A percentile compares a stretch with the other conserved stretches of the same genome.
These are phyloP conservation scores for Neurospora sp. DNA, from an alignment of 495 filamentous ascomycete species.

Conservation along the genomic window DNA sequence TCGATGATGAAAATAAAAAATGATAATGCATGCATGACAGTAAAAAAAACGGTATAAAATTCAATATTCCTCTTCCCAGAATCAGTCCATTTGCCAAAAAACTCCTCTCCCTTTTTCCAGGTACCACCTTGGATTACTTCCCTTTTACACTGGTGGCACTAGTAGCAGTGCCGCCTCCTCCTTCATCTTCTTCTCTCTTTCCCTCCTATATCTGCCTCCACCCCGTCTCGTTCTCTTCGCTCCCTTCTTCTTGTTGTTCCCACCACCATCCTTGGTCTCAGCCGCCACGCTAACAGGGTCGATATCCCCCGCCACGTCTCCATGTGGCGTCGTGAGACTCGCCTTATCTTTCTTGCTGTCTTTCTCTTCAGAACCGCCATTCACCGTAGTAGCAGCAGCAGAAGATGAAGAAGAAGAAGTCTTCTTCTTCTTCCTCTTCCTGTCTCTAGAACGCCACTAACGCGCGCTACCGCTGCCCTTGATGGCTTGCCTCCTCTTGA, in stretches of 20 bases:
- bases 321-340: neutral
- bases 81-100: neutral
- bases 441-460: neutral
- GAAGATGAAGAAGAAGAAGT: neutral
- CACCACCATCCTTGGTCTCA: neutral
- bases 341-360: neutral
- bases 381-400: no score
- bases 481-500: conserved; percentile 62
- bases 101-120: neutral
- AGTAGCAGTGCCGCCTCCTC: neutral
- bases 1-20: neutral
- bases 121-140: neutral
- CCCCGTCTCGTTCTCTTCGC: neutral
- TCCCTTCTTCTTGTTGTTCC: no score
- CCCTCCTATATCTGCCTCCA: neutral
- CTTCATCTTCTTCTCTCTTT: neutral
- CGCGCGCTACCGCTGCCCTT: conserved; percentile 27
- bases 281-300: neutral
- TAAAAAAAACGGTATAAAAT: neutral
- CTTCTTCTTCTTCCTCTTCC: neutral
- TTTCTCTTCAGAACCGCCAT: neutral
- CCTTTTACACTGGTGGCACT: neutral
- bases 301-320: neutral
- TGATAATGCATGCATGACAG: neutral
- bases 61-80: neutral